phyloP scores from a whole-genome alignment of 2,329 filamentous ascomycete species.

The Ceratocystis variospora region DNA sequence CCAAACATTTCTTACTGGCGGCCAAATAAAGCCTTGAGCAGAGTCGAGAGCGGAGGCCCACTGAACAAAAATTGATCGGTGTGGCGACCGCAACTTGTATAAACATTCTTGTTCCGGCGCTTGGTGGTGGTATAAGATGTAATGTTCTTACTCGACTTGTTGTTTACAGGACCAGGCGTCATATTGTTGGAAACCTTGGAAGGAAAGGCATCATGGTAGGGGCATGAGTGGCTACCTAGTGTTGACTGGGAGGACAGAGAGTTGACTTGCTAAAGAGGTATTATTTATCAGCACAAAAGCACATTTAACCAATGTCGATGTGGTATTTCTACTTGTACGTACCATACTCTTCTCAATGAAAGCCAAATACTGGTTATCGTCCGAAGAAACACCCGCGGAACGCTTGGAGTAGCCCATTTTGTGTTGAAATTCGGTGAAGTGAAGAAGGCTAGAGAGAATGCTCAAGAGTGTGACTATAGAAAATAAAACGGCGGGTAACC shows the following conservation, averaged over 20 bases:
- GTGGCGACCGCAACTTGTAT: slow-evolving; percentile 43
- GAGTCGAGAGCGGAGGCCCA: slow-evolving; percentile 33
- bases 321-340: neutral
- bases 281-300: neutral
- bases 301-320: no score
- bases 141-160: neutral
- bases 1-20: slow-evolving; percentile 11
- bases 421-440: neutral
- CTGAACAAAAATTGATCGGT: slow-evolving; percentile 40
- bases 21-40: slow-evolving; percentile 30
- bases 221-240: neutral
- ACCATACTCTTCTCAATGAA: slow-evolving; percentile 13
- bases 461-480: no score
- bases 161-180: slow-evolving; percentile 14
- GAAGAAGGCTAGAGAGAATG: neutral
- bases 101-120: slow-evolving; percentile 32
- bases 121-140: slow-evolving; percentile 20
- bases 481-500: no score
- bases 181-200: neutral
- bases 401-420: slow-evolving; percentile 12
- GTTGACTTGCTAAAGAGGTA: slow-evolving; percentile 1
- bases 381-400: neutral
- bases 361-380: slow-evolving; percentile 3
- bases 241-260: slow-evolving; percentile 12
- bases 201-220: neutral